Evolutionary conservation across 1,284 basidiomycete genomes (phyloP).

Genomic region (Cutaneotrichosporon cutaneum): DNA sequence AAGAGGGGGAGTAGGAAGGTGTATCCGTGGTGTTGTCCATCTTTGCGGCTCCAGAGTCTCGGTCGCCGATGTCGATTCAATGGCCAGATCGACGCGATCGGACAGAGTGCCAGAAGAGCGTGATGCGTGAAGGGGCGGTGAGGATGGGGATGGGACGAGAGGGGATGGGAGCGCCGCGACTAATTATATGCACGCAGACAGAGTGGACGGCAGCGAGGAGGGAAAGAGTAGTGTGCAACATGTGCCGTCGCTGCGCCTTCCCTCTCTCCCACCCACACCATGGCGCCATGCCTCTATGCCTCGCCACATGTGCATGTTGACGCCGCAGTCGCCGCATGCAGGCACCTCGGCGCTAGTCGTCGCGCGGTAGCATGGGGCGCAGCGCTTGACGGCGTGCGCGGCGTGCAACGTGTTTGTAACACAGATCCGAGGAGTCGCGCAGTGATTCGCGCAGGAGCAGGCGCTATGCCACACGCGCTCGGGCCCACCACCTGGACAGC

Average conservation of each 20-base stretch:
- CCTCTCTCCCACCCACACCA: too few relatives aligned
- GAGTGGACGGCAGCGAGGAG: not conserved
- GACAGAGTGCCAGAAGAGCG: not conserved
- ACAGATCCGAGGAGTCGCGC: too few relatives aligned
- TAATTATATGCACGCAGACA: too few relatives aligned
- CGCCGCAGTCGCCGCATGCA: too few relatives aligned
- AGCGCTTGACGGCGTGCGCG: too few relatives aligned
- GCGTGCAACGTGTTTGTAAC: not conserved
- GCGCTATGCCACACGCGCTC: not conserved
- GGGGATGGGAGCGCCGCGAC: not conserved
- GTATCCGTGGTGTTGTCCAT: not conserved
- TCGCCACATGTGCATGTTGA: not conserved
- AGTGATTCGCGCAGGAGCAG: not conserved
- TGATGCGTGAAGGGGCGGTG: not conserved
- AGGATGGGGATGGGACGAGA: not conserved
- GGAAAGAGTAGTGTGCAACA: not conserved
- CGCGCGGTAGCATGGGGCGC: not conserved
- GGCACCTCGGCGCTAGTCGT: not conserved
- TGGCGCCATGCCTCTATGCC: too few relatives aligned
- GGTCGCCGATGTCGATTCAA: not conserved
- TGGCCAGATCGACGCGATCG: not conserved
- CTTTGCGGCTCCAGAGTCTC: not conserved
- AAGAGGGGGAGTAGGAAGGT: not conserved
- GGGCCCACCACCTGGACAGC: too few relatives aligned
- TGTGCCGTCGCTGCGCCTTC: not conserved